Evolutionary conservation across 1,284 basidiomycete genomes (phyloP), one percentile per base, ranked within the genome.

Genomic region (Sporisorium iseilematis-ciliati): DNA sequence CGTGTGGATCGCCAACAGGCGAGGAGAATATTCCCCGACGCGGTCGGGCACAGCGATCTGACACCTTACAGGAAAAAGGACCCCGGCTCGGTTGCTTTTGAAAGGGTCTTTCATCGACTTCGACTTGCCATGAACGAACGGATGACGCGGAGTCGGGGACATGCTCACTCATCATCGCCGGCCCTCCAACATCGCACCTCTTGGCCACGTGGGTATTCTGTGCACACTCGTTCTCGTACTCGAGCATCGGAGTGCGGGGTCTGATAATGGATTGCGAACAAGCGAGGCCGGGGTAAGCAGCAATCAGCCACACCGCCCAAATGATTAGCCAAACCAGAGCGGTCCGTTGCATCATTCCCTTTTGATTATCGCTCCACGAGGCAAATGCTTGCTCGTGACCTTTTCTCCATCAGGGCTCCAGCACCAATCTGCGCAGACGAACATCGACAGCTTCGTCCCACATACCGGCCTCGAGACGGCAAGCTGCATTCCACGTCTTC

Each of bases 401-500:
- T 29, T 4, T 29, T 29, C 16, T 38, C n/a, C 21, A n/a, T 63
- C 60, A 75, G 26, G 66, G 63, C 40, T 66, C 66, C 12, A 69
- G 58, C 25, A 75, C 62, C 4, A 45, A 26, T 41, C 49, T 57
- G 50, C 66, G 65, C 3, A 69, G 38, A 8, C 48, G 10, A n/a
- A 55, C 23, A 18, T 66, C 38, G 8, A 93, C 88, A 8, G 91
- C 92, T 87, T 91, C 91, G 82, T 95, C 92, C 95, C 95, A 97
- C 85, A 97, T 97, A 2, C 89, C 90, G 70, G 90, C 91, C 86
- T 97, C 95, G 41, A 97, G 87, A 49, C 88, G 85, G 0, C 93
- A 91, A 79, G 82, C 93, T 66, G 90, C 89, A 77, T 90, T 88
- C 92, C 93, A 97, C 5, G 94, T 90, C 18, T 86, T 80, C 53